Evolutionary conservation across 1,139 yeast species (phyloP).

Genomic region (Suhomyces chickasaworum): DNA sequence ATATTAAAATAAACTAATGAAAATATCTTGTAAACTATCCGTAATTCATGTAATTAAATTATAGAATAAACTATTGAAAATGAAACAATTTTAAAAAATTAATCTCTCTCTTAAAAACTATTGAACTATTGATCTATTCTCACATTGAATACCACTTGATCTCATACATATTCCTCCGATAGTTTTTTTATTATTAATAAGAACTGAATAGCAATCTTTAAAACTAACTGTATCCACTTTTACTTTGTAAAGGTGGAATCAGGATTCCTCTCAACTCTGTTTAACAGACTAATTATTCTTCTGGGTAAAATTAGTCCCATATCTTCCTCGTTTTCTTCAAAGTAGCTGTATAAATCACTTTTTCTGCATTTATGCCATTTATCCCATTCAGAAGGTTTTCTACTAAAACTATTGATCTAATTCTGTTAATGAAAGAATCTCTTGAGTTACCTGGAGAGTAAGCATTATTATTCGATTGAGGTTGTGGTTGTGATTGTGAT

Average conservation of each 20-base stretch:
- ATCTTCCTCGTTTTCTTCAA: slow-evolving; percentile 22
- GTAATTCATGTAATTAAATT: background rate
- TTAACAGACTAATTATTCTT: slow-evolving; percentile 27
- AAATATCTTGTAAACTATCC: background rate
- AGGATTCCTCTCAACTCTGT: slow-evolving; percentile 33
- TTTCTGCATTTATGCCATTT: slow-evolving; percentile 24
- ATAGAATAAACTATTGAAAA: slow-evolving; percentile 34
- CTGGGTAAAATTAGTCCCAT: slow-evolving; percentile 29
- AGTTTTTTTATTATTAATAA: slow-evolving; percentile 28
- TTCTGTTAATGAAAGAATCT: slow-evolving; percentile 50
- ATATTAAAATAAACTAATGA: too few species aligned
- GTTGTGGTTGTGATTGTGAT: too few species aligned
- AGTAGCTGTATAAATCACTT: slow-evolving; percentile 5
- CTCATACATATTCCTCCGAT: too few species aligned
- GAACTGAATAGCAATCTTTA: too few species aligned
- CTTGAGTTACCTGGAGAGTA: slow-evolving; percentile 23
- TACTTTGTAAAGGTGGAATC: slow-evolving; percentile 35
- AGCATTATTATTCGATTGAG: background rate
- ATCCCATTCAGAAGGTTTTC: slow-evolving; percentile 44
- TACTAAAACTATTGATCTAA: slow-evolving; percentile 45
- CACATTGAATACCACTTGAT: slow-evolving; percentile 50
- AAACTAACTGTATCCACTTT: too few species aligned
- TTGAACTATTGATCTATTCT: too few species aligned
- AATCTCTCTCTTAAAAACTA: slow-evolving; percentile 47
- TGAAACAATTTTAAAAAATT: slow-evolving; percentile 46